Base-by-base conservation (phyloP, 805 yeast species). In the Cyberlindnera mrakii region DNA sequence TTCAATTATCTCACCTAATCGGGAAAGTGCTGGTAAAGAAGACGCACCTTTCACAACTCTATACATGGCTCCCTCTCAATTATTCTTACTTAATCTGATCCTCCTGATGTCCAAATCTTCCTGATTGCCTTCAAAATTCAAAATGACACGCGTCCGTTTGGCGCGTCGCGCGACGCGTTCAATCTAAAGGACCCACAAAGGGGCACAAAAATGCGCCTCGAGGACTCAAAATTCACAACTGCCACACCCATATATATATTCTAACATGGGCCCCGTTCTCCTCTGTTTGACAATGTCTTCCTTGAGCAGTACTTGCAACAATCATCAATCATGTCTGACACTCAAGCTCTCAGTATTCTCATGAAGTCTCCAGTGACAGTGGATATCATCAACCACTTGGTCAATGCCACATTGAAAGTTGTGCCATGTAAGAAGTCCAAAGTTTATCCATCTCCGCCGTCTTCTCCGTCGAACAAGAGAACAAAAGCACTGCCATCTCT, bases 351-450 rank as follows among this genome's bases (percentile, higher is more conserved):
- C 49, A 67, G 71, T 44, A 63, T 79, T 40, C 72, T 82, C 50
- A 67, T 80, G 64, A 72, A 72, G 51, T 70, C 83, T 3, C 88
- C 89, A 25, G 83, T 82, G 45, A 74, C 85, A 11, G 84, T 80
- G 54, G 87, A 82, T 51, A 82, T 83, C 85, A 73, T 83, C 52
- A 82, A 78, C 58, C 81, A 75, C 57, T 59, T 83, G 46, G 87
- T 84, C 43, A 79, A 76, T 37, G 69, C 74, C 23, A 78, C 90
- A 3, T 66, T 83, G 42, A 83, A 78, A 58, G 84, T 83, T 36
- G 63, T 83, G 37, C 86, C 86, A 34, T 78, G 84, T 56, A 72
- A 72, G 55, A 55, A 50, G 40, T 43, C 72, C 63, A 56, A 45
- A 35, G 44, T 49, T 52, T 57, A 39, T 63, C 68, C 39, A 18